Conservation (phyloP, 164 flowering plant genomes). For the Dillenia suffruticosa region DNA sequence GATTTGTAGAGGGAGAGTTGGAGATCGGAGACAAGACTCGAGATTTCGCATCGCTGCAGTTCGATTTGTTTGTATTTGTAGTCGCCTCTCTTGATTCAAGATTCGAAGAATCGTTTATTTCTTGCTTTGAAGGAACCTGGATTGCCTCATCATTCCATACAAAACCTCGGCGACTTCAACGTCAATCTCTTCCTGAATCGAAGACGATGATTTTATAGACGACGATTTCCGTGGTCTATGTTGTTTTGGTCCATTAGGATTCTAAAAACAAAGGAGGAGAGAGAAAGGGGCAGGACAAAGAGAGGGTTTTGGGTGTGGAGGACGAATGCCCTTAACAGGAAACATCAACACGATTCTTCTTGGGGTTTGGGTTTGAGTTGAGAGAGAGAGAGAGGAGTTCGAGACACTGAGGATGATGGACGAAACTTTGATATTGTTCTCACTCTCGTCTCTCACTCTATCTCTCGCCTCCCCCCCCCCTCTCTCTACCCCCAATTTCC, state of each 20-base stretch:
- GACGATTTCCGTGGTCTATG: conserved; percentile 49
- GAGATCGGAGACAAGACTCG: conserved; percentile 70
- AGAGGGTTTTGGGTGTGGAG: too few relatives aligned
- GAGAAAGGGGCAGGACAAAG: too few relatives aligned
- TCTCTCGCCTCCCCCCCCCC: too few relatives aligned
- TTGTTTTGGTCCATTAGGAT: conserved; percentile 56
- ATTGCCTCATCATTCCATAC: conserved; percentile 79
- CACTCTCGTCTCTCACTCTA: too few relatives aligned
- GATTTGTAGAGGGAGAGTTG: conserved; percentile 27
- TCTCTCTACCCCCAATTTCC: too few relatives aligned
- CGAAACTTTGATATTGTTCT: too few relatives aligned
- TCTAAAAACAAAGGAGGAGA: conserved; percentile 43
- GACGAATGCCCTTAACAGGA: too few relatives aligned
- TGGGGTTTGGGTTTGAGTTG: too few relatives aligned
- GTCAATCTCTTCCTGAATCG: conserved; percentile 85
- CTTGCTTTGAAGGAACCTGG: conserved; percentile 65
- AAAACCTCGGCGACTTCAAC: conserved; percentile 94
- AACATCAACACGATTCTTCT: too few relatives aligned
- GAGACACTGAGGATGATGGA: too few relatives aligned
- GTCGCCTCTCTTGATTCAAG: conserved; percentile 35
- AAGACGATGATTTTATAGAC: conserved; percentile 37
- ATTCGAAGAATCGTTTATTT: conserved; percentile 28
- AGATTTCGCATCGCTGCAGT: conserved; percentile 47
- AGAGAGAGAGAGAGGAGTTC: too few relatives aligned
- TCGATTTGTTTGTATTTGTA: conserved; percentile 22